These are phyloP conservation scores for Pseudomicrostroma phylloplanum DNA, from an alignment of 1,284 basidiomycete species.

Conservation along the genomic window DNA sequence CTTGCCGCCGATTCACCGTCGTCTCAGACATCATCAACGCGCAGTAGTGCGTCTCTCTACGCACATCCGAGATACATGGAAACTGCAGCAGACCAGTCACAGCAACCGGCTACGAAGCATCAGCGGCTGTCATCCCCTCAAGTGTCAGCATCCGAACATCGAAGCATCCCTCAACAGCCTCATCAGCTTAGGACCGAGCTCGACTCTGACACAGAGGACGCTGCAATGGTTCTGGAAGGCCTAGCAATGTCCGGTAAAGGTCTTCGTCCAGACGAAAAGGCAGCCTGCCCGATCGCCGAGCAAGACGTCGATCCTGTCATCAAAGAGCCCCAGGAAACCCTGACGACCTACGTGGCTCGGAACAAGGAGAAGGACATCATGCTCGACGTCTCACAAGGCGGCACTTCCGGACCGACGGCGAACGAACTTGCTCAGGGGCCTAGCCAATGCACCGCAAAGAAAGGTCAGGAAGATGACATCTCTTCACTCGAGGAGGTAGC, in stretches of 20 bases:
- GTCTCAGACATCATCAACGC: background rate
- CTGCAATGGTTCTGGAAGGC: slow-evolving; percentile 42
- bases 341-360: slow-evolving; percentile 14
- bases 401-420: background rate
- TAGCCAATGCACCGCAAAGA: slow-evolving; percentile 3
- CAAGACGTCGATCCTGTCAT: slow-evolving; percentile 13
- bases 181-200: slow-evolving; percentile 17
- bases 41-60: too few relatives aligned
- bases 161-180: slow-evolving; percentile 16
- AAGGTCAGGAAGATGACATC: background rate
- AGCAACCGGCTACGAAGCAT: too few relatives aligned
- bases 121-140: too few relatives aligned
- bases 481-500: background rate
- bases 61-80: too few relatives aligned
- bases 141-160: too few relatives aligned
- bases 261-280: background rate
- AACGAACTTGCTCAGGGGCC: slow-evolving; percentile 15
- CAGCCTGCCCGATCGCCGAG: slow-evolving; percentile 4
- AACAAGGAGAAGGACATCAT: slow-evolving; percentile 18
- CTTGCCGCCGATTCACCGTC: background rate
- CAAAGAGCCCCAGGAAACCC: slow-evolving; percentile 14
- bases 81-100: too few relatives aligned
- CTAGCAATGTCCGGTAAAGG: slow-evolving; percentile 32
- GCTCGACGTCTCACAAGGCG: slow-evolving; percentile 5
- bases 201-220: slow-evolving; percentile 46